phyloP scores from a whole-genome alignment of 805 yeast genomes.

The Candida odintsovae region DNA sequence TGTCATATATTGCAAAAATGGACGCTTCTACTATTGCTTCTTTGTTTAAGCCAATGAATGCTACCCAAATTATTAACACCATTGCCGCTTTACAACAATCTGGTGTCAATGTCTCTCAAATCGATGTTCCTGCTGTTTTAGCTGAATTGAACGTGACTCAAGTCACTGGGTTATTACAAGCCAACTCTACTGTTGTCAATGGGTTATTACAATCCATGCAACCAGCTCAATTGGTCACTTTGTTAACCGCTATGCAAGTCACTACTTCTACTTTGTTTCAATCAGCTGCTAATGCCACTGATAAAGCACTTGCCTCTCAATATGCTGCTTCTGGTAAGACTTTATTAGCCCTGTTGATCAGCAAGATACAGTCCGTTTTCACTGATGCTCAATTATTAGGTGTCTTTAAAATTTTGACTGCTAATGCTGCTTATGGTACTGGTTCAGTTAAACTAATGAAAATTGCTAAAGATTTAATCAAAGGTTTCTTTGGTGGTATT shows the following conservation, averaged over 20 bases:
- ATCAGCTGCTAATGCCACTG: constrained; percentile 10
- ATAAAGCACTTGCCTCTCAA: constrained; percentile 3
- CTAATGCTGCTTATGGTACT: constrained; percentile 24
- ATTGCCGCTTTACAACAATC: constrained; percentile 9
- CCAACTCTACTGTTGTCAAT: constrained; percentile 17
- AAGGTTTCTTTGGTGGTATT: constrained; percentile 17
- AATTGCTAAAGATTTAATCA: constrained; percentile 13
- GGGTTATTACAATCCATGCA: constrained; percentile 15
- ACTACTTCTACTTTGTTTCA: constrained; percentile 18
- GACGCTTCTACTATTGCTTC: constrained; percentile 15
- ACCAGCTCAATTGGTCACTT: constrained; percentile 15
- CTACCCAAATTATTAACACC: constrained; percentile 19
- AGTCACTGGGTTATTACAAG: constrained; percentile 18
- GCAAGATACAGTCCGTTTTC: constrained; percentile 15
- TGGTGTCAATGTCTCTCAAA: constrained; percentile 59
- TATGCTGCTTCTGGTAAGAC: constrained; percentile 9
- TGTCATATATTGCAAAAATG: constrained; percentile 5
- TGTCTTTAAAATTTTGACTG: constrained; percentile 15
- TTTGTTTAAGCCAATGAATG: constrained; percentile 18
- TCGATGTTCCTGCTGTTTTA: constrained; percentile 55
- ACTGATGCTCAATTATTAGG: constrained; percentile 21
- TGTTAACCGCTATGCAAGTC: constrained; percentile 17
- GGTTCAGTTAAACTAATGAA: constrained; percentile 19
- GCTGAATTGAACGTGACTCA: constrained; percentile 20
- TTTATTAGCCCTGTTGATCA: constrained; percentile 14